A percentile compares a stretch with the other conserved stretches of the same genome.
Evolutionary conservation across 2,329 filamentous ascomycete species (phyloP).

Genomic region (Xylariaceae sp.): DNA sequence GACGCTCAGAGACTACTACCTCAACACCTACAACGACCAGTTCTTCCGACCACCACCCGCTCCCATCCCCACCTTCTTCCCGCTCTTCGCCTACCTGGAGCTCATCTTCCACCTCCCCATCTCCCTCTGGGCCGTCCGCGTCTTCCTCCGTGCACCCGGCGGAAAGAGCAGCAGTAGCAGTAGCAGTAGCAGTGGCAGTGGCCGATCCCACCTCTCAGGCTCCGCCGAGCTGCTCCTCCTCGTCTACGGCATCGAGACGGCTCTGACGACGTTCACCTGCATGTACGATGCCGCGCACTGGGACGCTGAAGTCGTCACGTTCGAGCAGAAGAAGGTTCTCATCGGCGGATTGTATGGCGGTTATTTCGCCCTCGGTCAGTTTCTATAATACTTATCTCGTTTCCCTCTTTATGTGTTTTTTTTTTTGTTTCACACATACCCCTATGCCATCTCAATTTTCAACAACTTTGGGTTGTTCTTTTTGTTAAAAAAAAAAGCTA

Average conservation of each 20-base stretch:
- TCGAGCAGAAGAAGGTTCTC: slow-evolving; percentile 41
- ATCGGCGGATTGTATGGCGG: slow-evolving; percentile 47
- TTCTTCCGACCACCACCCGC: slow-evolving; percentile 40
- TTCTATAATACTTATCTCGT: not conserved
- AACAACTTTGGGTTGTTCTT: not conserved
- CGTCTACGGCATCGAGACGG: slow-evolving; percentile 47
- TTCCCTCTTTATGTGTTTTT: not conserved
- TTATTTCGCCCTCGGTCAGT: slow-evolving; percentile 49
- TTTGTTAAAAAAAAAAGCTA: not conserved
- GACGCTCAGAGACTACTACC: slow-evolving; percentile 42
- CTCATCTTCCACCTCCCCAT: slow-evolving; percentile 46
- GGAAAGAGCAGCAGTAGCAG: not conserved
- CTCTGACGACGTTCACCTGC: slow-evolving; percentile 47
- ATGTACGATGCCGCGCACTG: slow-evolving; percentile 46
- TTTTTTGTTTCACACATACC: not conserved
- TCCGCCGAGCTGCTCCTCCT: slow-evolving; percentile 45
- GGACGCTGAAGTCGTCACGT: slow-evolving; percentile 41
- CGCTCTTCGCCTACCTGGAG: slow-evolving; percentile 47
- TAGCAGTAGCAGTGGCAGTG: not conserved
- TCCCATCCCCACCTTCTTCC: slow-evolving; percentile 44
- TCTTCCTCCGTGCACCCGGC: slow-evolving; percentile 29
- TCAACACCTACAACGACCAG: slow-evolving; percentile 46
- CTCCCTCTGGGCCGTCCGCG: slow-evolving; percentile 41
- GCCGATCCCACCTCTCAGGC: slow-evolving; percentile 24
- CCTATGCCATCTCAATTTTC: no score